A percentile compares a stretch with the other conserved stretches of the same genome.
phyloP scores from a whole-genome alignment of 768 basidiomycete genomes.

The Amanita molliuscula region DNA sequence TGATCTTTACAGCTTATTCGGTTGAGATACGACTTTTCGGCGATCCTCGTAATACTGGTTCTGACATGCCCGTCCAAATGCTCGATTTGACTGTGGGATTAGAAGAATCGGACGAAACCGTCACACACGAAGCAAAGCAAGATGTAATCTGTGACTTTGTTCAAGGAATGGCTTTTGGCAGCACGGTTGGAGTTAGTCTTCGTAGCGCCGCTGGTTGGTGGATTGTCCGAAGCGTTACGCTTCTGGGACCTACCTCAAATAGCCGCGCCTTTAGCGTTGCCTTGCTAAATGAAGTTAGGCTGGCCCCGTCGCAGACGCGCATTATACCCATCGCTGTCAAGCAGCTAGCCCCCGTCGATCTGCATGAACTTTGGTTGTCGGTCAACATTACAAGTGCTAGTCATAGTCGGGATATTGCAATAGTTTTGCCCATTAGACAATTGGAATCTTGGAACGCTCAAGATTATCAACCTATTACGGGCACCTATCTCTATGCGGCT shows the following conservation, averaged over 20 bases:
- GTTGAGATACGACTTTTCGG: conserved; percentile 75
- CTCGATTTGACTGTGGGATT: conserved; percentile 40
- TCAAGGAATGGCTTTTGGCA: conserved; percentile 66
- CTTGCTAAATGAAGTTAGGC: conserved; percentile 14
- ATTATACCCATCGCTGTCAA: conserved; percentile 41
- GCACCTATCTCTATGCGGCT: conserved; percentile 46
- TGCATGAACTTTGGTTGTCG: conserved; percentile 22
- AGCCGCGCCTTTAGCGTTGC: background rate
- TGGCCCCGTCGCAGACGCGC: conserved; percentile 57
- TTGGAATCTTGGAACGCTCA: conserved; percentile 27
- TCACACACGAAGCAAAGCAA: conserved; percentile 37
- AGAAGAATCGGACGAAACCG: conserved; percentile 17
- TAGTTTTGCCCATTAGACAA: conserved; percentile 36
- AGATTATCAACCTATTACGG: conserved; percentile 30
- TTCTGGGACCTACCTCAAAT: background rate
- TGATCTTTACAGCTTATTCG: conserved; percentile 1
- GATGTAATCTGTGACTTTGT: conserved; percentile 61
- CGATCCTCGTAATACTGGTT: conserved; percentile 40
- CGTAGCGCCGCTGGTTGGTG: conserved; percentile 46
- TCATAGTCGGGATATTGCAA: conserved; percentile 9
- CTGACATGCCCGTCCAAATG: conserved; percentile 41
- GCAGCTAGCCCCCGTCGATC: conserved; percentile 28
- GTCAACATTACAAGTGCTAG: conserved; percentile 26
- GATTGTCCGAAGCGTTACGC: conserved; percentile 27
- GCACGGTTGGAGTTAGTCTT: conserved; percentile 55